Conservation (phyloP, 2,329 filamentous ascomycete species). For the Penicillium occitanis region DNA sequence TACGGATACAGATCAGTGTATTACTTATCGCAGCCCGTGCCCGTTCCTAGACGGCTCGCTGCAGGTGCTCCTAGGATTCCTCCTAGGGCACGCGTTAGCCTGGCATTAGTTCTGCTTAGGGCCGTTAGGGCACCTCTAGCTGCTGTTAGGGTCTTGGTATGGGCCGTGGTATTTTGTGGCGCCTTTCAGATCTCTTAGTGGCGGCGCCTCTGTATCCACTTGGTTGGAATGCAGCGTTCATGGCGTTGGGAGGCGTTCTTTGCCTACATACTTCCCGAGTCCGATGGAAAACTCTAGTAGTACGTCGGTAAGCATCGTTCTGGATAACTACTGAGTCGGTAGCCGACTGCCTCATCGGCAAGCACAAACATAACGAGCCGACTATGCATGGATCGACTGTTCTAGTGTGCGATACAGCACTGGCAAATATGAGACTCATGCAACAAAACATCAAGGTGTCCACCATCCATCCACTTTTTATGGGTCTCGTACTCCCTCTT, state of each 20-base stretch:
- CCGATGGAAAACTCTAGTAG: background rate
- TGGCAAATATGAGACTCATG: background rate
- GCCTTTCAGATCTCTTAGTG: conserved; percentile 8
- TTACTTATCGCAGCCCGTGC: background rate
- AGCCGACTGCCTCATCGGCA: background rate
- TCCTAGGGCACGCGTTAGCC: background rate
- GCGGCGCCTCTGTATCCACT: conserved; percentile 4
- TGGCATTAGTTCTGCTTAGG: background rate
- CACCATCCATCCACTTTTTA: conserved; percentile 14
- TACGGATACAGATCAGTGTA: background rate
- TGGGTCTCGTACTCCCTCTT: conserved; percentile 9
- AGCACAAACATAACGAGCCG: background rate
- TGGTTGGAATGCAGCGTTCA: background rate
- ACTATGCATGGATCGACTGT: background rate
- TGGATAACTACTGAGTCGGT: background rate
- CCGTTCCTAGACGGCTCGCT: background rate
- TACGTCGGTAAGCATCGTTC: background rate
- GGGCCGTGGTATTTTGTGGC: background rate
- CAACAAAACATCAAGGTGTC: conserved; percentile 12
- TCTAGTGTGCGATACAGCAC: background rate
- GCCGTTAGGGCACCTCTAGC: background rate
- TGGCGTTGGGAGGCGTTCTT: background rate
- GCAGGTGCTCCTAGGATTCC: background rate
- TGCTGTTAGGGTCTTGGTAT: background rate
- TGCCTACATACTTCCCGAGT: background rate